phyloP scores from a whole-genome alignment of 805 yeast species.

The Saccharomycopsis lassenensis region DNA sequence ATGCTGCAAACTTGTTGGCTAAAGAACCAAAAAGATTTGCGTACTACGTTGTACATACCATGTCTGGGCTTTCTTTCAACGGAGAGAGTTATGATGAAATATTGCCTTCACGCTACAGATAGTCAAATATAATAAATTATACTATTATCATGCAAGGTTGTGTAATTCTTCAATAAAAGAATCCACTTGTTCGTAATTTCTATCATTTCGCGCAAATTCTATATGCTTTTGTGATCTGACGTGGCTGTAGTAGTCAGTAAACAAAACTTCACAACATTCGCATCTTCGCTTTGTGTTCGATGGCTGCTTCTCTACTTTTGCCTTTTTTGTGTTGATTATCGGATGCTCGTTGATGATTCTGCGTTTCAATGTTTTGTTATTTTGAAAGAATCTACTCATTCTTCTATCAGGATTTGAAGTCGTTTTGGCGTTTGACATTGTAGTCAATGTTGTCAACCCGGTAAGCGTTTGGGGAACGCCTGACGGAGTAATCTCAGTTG shows the following conservation, averaged over 20 bases:
- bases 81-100: slow-evolving; percentile 56
- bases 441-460: too few relatives aligned
- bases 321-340: too few relatives aligned
- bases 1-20: slow-evolving; percentile 58
- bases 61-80: slow-evolving; percentile 63
- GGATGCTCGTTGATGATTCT: too few relatives aligned
- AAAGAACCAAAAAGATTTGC: slow-evolving; percentile 39
- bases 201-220: neutral
- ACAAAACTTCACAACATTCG: slow-evolving; percentile 2
- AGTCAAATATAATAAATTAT: neutral
- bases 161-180: slow-evolving; percentile 2
- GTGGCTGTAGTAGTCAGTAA: slow-evolving; percentile 1
- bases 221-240: slow-evolving; percentile 2
- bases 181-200: slow-evolving; percentile 1
- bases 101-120: neutral
- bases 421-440: too few relatives aligned
- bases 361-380: too few relatives aligned
- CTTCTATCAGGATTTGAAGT: too few relatives aligned
- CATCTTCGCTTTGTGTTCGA: slow-evolving; percentile 1
- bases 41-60: slow-evolving; percentile 44
- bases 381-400: too few relatives aligned
- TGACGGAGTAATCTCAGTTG: too few relatives aligned
- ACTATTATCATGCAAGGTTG: neutral
- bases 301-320: too few relatives aligned
- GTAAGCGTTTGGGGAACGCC: too few relatives aligned